phyloP scores from a whole-genome alignment of 2,329 filamentous ascomycete genomes.

The Stemphylium lycopersici region DNA sequence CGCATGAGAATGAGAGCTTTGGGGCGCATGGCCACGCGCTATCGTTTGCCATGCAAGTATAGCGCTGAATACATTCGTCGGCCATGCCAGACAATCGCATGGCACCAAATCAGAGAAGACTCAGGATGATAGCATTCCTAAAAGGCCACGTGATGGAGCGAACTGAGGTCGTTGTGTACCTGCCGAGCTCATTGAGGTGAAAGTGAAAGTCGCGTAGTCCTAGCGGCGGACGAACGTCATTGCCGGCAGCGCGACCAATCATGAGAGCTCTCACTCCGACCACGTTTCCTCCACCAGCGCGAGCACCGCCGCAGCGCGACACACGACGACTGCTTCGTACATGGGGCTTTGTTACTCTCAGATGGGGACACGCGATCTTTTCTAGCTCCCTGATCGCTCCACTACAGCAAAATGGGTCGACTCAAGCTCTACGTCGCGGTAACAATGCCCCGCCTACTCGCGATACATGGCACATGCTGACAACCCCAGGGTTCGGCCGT shows the following conservation, averaged over 20 bases:
- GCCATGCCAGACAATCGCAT: no score
- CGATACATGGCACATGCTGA: slow-evolving; percentile 21
- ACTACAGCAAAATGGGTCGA: slow-evolving; percentile 37
- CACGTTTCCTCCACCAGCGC: slow-evolving; percentile 20
- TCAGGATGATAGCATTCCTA: no score
- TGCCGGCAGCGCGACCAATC: slow-evolving; percentile 5
- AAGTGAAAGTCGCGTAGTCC: no score
- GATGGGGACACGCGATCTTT: slow-evolving; percentile 20
- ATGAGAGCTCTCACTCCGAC: slow-evolving; percentile 8
- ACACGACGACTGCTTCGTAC: slow-evolving; percentile 17
- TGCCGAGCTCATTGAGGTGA: no score
- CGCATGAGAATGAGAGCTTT: neutral
- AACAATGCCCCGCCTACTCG: slow-evolving; percentile 8
- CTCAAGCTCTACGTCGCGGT: slow-evolving; percentile 46
- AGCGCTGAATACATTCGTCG: no score
- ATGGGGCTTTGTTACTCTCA: slow-evolving; percentile 11
- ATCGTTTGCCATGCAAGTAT: no score
- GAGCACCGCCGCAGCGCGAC: slow-evolving; percentile 19
- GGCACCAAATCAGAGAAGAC: no score
- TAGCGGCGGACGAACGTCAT: slow-evolving; percentile 13
- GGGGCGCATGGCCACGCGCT: no score
- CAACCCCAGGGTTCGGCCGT: slow-evolving; percentile 68
- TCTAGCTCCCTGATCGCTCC: slow-evolving; percentile 13
- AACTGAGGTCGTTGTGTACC: no score
- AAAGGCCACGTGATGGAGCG: no score